Conservation (phyloP, 495 filamentous ascomycete species). For the Penicillium roqueforti region DNA sequence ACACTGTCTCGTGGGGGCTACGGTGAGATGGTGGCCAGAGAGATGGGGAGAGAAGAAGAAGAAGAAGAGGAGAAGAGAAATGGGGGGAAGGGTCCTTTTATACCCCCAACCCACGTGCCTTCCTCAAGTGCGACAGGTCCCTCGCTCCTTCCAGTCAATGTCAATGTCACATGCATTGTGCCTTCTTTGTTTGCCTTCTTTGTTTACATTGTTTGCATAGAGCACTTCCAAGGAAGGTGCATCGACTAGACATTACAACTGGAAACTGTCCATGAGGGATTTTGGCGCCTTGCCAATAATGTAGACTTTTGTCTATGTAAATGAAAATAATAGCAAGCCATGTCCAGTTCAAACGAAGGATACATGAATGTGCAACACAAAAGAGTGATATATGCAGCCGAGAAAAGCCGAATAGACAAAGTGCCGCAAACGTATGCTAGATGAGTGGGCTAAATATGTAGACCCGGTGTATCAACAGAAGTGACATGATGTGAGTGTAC, state of each 20-base stretch:
- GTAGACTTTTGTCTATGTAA: neutral
- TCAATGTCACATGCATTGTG: neutral
- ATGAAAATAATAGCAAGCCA: neutral
- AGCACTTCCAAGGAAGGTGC: no score
- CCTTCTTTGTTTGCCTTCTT: no score
- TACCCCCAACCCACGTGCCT: neutral
- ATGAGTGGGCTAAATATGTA: conserved; percentile 1
- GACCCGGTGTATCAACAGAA: conserved; percentile 12
- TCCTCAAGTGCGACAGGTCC: neutral
- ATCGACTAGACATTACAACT: neutral
- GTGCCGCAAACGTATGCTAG: neutral
- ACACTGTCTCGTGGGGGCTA: neutral
- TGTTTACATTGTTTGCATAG: no score
- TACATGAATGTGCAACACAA: neutral
- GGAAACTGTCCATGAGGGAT: neutral
- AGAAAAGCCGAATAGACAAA: conserved; percentile 1
- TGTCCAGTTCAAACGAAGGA: neutral
- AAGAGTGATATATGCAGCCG: conserved; percentile 14
- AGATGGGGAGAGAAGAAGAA: neutral
- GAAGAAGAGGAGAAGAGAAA: neutral
- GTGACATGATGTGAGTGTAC: conserved; percentile 1
- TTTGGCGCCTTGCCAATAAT: neutral
- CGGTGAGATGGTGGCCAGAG: neutral
- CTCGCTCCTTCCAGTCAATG: neutral
- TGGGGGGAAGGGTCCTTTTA: neutral